Evolutionary conservation across 768 basidiomycete species (phyloP).

Genomic region (Mycena crocata): DNA sequence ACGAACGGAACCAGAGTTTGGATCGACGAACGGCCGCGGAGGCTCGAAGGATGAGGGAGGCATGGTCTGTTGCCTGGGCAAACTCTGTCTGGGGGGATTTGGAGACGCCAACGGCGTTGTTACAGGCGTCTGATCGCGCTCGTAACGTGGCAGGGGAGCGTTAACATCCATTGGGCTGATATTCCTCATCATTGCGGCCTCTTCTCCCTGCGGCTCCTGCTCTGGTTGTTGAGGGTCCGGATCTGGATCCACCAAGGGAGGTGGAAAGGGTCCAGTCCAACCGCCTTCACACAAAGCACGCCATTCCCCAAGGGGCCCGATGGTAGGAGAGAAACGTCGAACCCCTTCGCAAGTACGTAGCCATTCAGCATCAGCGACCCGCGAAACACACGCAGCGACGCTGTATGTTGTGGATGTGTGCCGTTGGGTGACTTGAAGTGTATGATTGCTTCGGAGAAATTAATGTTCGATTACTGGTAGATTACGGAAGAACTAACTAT

Average conservation of each 20-base stretch:
- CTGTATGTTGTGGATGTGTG: constrained; percentile 68
- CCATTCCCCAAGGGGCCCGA: constrained; percentile 82
- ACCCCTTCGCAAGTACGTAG: constrained; percentile 76
- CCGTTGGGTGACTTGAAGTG: constrained; percentile 68
- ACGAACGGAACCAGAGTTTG: constrained; percentile 66
- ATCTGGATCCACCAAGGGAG: constrained; percentile 51
- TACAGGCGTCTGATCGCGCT: constrained; percentile 24
- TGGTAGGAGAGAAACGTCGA: constrained; percentile 70
- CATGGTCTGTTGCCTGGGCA: constrained; percentile 27
- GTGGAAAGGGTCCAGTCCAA: constrained; percentile 68
- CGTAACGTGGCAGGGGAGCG: constrained; percentile 13
- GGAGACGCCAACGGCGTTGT: constrained; percentile 28
- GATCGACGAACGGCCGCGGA: constrained; percentile 50
- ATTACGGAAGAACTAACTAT: constrained; percentile 62
- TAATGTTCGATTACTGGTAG: constrained; percentile 5
- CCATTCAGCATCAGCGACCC: constrained; percentile 88
- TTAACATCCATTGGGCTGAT: constrained; percentile 10
- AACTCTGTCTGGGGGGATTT: constrained; percentile 10
- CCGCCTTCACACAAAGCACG: constrained; percentile 80
- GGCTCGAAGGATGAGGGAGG: constrained; percentile 50
- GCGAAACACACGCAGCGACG: constrained; percentile 72
- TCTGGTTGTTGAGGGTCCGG: constrained; percentile 17
- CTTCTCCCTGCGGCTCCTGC: constrained; percentile 17
- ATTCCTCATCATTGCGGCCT: constrained; percentile 21
- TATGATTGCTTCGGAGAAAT: constrained; percentile 68